Conservation (phyloP, 1,139 yeast genomes). For the Kluyveromyces sp. region DNA sequence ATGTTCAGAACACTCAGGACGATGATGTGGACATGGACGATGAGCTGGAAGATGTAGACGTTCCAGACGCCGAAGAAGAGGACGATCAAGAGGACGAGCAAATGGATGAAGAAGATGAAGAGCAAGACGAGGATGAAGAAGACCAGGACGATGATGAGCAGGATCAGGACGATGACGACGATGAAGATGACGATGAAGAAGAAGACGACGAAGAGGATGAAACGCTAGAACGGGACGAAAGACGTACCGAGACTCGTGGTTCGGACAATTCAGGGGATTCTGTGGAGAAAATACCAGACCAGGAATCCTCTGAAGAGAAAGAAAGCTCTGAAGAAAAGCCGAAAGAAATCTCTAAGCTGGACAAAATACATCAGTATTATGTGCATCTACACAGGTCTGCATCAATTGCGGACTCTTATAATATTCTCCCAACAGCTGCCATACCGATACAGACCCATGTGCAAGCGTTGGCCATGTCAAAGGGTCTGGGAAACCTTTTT, state of each 20-base stretch:
- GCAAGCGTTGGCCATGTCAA: conserved; percentile 70
- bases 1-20: conserved; percentile 25
- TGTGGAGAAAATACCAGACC: conserved; percentile 3
- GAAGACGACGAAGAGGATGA: conserved; percentile 28
- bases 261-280: neutral
- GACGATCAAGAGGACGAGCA: conserved; percentile 18
- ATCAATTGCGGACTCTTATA: conserved; percentile 43
- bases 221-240: neutral
- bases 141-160: conserved; percentile 15
- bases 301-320: conserved; percentile 11
- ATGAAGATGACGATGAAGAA: conserved; percentile 13
- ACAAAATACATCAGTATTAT: conserved; percentile 33
- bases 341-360: conserved; percentile 23
- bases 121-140: conserved; percentile 14
- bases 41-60: conserved; percentile 19
- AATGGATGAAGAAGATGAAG: conserved; percentile 18
- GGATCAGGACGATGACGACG: conserved; percentile 14
- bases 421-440: conserved; percentile 62
- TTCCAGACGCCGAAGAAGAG: conserved; percentile 15
- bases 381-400: conserved; percentile 40
- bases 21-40: conserved; percentile 30
- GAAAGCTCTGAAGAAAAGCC: conserved; percentile 17
- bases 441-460: conserved; percentile 66
- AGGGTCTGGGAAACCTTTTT: conserved; percentile 80
- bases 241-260: neutral